Evolutionary conservation across 768 basidiomycete species (phyloP), one percentile per base, ranked within the genome.

Genomic region (Lactarius akahatsu): DNA sequence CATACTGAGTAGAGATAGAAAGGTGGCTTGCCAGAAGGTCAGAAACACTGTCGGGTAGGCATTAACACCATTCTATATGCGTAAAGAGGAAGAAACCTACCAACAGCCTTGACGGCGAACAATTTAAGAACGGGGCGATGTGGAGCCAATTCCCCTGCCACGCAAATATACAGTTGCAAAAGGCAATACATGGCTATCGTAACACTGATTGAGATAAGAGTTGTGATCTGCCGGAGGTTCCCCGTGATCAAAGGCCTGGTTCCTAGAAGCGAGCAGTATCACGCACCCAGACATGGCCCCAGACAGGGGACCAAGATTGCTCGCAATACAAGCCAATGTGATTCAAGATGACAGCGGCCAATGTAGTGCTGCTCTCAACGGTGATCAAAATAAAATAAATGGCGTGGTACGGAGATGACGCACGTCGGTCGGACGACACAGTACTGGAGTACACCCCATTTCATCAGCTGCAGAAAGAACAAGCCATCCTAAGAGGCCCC

Each of bases 101-200:
- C 87, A 56, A 90, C 87, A 62, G 87, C 86, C 73, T 92, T 93
- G 70, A 91, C 78, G 11, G 89, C 81, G 70, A 91, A 83, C 10
- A 91, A 76, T 73, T 90, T 90, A 23, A 90, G 75, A 18, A 91
- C 71, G 2, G 90, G 90, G 58, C 81, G 80, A 61, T 85, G 83
- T 0, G 82, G 83, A 11, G 80, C 77, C n/a, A 92, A 78, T 54
- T 84, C 77, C 15, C 74, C 75, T 8, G 85, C 75, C 18, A 91
- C 79, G 0, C 84, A 76, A 9, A 90, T 69, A 71, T 89, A 91
- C 20, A 93, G 76, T 73, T 92, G 90, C 26, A 92, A 76, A 64
- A 90, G 75, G 73, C 88, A 89, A 73, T 89, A 92, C 89, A 91
- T 91, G 38, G 89, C 88, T 61, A 91, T 73, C 0, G 89, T 83